A percentile compares a stretch with the other conserved stretches of the same genome.
Conservation (phyloP, 345 rosid genomes). For the Cardamine resedifolia region DNA sequence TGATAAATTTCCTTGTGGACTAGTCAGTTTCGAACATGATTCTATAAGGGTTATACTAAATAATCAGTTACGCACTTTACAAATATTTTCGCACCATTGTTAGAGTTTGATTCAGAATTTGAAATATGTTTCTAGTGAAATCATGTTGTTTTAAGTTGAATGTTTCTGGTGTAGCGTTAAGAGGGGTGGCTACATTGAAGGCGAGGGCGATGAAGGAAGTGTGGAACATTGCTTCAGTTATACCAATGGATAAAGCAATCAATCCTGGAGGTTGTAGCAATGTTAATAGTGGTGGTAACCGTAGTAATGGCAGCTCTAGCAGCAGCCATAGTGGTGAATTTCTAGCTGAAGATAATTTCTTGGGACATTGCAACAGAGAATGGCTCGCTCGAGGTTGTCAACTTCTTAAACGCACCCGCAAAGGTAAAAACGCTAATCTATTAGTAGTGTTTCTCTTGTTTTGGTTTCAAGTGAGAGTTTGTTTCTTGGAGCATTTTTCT, state of each 20-base stretch:
- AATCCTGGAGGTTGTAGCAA: slow-evolving; percentile 41
- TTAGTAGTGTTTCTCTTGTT: not conserved
- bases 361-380: slow-evolving; percentile 82
- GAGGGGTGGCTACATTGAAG: slow-evolving; percentile 88
- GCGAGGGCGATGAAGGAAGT: slow-evolving; percentile 84
- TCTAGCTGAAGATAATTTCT: slow-evolving; percentile 81
- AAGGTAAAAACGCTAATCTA: slow-evolving; percentile 46
- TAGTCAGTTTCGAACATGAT: not conserved
- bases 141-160: not conserved
- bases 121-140: not conserved
- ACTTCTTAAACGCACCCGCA: slow-evolving; percentile 93
- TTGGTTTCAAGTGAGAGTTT: not conserved
- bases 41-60: not conserved
- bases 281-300: slow-evolving; percentile 43
- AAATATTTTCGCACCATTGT: not conserved
- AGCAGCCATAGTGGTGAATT: slow-evolving; percentile 87
- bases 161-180: slow-evolving; percentile 51
- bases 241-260: slow-evolving; percentile 77
- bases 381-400: slow-evolving; percentile 89
- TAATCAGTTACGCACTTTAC: not conserved
- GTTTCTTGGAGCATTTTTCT: not conserved
- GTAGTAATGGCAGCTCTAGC: slow-evolving; percentile 62
- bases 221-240: slow-evolving; percentile 92
- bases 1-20: not conserved
- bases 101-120: not conserved